Evolutionary conservation across 768 basidiomycete species (phyloP).

Genomic region (Pholiota microspora): DNA sequence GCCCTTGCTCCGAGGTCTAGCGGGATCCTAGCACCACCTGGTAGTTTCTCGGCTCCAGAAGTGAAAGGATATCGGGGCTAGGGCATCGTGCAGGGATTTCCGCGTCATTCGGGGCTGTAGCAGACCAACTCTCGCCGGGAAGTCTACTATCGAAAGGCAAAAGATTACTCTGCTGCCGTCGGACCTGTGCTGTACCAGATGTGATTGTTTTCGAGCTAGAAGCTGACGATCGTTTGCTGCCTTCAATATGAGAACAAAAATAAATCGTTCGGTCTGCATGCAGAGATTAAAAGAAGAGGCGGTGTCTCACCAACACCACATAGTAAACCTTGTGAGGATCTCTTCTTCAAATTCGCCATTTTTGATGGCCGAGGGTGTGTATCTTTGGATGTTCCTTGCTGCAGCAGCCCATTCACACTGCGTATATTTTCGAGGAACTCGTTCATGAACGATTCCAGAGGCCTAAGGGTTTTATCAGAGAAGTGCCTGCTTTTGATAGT

Average conservation of each 20-base stretch:
- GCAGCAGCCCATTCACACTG: slow-evolving; percentile 17
- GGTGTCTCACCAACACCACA: background rate
- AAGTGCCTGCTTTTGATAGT: background rate
- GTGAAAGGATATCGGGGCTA: slow-evolving; percentile 12
- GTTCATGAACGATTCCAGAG: slow-evolving; percentile 33
- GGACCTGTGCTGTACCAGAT: background rate
- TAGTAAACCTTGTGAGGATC: background rate
- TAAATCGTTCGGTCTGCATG: background rate
- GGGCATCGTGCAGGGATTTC: background rate
- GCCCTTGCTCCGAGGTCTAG: background rate
- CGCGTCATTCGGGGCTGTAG: background rate
- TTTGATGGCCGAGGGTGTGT: slow-evolving; percentile 2
- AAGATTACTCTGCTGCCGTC: background rate
- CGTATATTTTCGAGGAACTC: slow-evolving; percentile 35
- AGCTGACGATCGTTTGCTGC: background rate
- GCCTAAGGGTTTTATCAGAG: slow-evolving; percentile 20
- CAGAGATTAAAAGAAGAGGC: background rate
- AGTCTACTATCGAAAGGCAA: background rate
- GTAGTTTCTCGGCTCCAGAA: slow-evolving; percentile 7
- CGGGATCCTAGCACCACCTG: slow-evolving; percentile 11
- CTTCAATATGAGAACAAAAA: background rate
- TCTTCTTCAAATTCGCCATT: background rate
- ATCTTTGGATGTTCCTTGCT: background rate
- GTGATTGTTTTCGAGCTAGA: background rate
- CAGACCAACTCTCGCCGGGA: background rate